Percentiles rank a stretch among this genome's conserved stretches.
phyloP scores from a whole-genome alignment of 306 rosid genomes.

The peach (Prunus persica) region Prunus_persica_NCBIv2 NC_034013.1:8702501-8703000 shows the following conservation, averaged over 20 bases:
- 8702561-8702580: constrained; percentile 42
- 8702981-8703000: constrained; percentile 22
- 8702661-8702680: constrained; percentile 17
- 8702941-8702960: too few relatives aligned
- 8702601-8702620: constrained; percentile 32
- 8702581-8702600: constrained; percentile 41
- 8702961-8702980: background rate
- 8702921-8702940: constrained; percentile 3
- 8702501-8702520: constrained; percentile 20
- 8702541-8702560: constrained; percentile 37
- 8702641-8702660: constrained; percentile 30
- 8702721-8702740: constrained; percentile 30
- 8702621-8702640: constrained; percentile 45
- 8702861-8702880: constrained; percentile 47
- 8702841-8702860: constrained; percentile 50
- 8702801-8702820: constrained; percentile 29
- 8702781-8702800: constrained; percentile 10
- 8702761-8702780: constrained; percentile 21
- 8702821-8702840: constrained; percentile 44
- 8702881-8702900: constrained; percentile 42
- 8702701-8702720: constrained; percentile 30
- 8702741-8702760: background rate
- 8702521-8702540: constrained; percentile 33
- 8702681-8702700: constrained; percentile 15
- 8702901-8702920: constrained; percentile 8